Evolutionary conservation across 139 green algal species (phyloP).

Genomic region (Zygnema circumcarinatum): DNA sequence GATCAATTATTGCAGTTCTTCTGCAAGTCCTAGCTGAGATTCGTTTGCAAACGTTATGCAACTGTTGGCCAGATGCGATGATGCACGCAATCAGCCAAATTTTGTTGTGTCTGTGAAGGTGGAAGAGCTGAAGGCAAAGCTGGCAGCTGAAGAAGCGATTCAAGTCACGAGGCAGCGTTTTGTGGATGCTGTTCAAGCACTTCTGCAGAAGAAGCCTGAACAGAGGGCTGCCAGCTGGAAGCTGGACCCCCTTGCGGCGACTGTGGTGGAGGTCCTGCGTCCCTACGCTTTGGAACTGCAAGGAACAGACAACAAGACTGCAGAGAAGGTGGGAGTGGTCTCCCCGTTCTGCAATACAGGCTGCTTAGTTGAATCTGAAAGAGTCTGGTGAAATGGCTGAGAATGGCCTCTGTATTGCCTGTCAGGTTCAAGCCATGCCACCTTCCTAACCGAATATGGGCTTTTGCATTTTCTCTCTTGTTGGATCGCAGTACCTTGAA

Average conservation of each 20-base stretch:
- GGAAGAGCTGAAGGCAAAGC: constrained; percentile 33
- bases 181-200: background rate
- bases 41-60: too few relatives aligned
- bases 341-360: background rate
- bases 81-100: too few relatives aligned
- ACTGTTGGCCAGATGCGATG: too few relatives aligned
- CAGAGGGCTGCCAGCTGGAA: background rate
- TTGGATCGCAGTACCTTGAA: constrained; percentile 27
- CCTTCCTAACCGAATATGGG: too few relatives aligned
- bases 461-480: background rate
- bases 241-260: background rate
- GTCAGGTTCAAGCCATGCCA: too few relatives aligned
- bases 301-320: background rate
- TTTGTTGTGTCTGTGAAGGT: background rate
- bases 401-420: too few relatives aligned
- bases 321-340: background rate
- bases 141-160: background rate
- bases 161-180: background rate
- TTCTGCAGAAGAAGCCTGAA: background rate
- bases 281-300: background rate
- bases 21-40: too few relatives aligned
- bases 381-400: too few relatives aligned
- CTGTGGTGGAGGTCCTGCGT: background rate
- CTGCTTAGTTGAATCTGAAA: too few relatives aligned
- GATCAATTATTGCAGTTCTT: too few relatives aligned